Conservation (phyloP, 2,329 filamentous ascomycete species). For the Fusarium sp. region DNA sequence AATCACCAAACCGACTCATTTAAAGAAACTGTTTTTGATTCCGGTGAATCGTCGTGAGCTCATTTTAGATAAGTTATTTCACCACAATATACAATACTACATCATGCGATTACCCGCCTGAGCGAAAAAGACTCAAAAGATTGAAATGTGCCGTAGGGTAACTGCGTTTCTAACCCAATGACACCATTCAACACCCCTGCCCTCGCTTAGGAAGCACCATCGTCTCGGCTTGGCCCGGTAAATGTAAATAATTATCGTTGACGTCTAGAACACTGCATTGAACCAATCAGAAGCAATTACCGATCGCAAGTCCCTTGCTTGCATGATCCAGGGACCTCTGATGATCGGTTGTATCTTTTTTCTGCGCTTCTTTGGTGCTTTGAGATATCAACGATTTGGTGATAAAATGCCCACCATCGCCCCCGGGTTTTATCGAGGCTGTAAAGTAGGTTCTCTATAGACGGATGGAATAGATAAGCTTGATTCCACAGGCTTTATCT, state of each 20-base stretch:
- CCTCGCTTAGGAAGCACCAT: constrained; percentile 14
- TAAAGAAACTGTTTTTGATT: too few species aligned
- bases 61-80: too few species aligned
- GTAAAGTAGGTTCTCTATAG: background rate
- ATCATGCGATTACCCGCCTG: background rate
- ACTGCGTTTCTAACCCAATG: constrained; percentile 17
- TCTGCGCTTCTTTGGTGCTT: constrained; percentile 5
- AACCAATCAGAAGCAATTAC: constrained; percentile 25
- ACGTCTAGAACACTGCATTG: constrained; percentile 29
- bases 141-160: constrained; percentile 8
- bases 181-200: constrained; percentile 44
- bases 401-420: constrained; percentile 5
- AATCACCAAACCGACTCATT: too few species aligned
- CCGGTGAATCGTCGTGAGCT: too few species aligned
- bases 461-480: background rate
- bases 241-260: constrained; percentile 34
- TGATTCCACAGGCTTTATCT: background rate
- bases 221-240: constrained; percentile 18
- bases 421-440: background rate
- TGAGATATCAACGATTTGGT: background rate
- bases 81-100: background rate
- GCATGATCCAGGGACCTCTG: constrained; percentile 30
- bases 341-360: constrained; percentile 1
- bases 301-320: constrained; percentile 7
- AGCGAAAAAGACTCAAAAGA: background rate